phyloP scores from a whole-genome alignment of 768 basidiomycete genomes.

The Boletus rubescentipes region DNA sequence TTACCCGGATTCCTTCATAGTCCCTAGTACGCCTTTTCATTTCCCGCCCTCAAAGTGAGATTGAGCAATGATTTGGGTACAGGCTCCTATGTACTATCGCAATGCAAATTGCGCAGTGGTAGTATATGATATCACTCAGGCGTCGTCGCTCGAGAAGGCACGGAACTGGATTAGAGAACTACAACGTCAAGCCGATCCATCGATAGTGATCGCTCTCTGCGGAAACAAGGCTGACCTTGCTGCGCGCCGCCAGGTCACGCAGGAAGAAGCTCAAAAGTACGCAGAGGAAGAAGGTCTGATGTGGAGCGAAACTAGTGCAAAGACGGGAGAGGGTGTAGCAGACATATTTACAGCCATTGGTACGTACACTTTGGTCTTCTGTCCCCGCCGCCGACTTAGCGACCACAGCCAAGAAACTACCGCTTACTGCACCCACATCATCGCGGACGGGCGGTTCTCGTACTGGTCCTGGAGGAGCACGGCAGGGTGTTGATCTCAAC shows the following conservation, averaged over 20 bases:
- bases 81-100: slow-evolving; percentile 97
- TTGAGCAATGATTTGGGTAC: slow-evolving; percentile 5
- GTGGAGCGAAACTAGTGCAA: slow-evolving; percentile 92
- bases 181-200: slow-evolving; percentile 96
- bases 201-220: slow-evolving; percentile 93
- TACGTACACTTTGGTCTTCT: slow-evolving; percentile 35
- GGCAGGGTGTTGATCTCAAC: slow-evolving; percentile 80
- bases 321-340: slow-evolving; percentile 81
- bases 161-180: slow-evolving; percentile 95
- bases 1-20: slow-evolving; percentile 20
- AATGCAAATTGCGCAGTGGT: slow-evolving; percentile 94
- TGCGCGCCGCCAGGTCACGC: slow-evolving; percentile 78
- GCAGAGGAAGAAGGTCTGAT: slow-evolving; percentile 90
- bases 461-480: slow-evolving; percentile 49
- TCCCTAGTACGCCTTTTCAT: slow-evolving; percentile 43
- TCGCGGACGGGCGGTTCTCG: slow-evolving; percentile 54
- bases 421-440: slow-evolving; percentile 71
- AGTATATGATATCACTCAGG: slow-evolving; percentile 94
- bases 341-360: slow-evolving; percentile 88
- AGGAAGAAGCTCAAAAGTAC: slow-evolving; percentile 90
- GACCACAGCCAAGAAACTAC: slow-evolving; percentile 78
- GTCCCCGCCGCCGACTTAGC: background rate
- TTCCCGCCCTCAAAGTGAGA: background rate
- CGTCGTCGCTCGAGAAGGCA: slow-evolving; percentile 91
- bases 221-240: slow-evolving; percentile 93